phyloP scores from a whole-genome alignment of 495 filamentous ascomycete species.

The Hypoxylon crocopeplum region DNA sequence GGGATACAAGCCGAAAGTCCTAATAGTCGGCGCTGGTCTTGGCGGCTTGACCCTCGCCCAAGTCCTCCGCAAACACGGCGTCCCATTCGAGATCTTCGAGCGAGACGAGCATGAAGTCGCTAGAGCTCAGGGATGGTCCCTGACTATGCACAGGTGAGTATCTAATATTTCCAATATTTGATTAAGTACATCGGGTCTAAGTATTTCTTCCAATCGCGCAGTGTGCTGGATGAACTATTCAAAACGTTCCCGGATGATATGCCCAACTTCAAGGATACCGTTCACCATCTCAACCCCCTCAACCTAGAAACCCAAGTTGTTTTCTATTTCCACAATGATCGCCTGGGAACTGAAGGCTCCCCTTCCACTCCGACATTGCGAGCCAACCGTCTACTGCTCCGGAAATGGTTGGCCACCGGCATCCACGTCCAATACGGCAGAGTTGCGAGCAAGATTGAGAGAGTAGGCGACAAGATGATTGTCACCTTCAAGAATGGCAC shows the following conservation, averaged over 20 bases:
- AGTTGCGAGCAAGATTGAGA: slow-evolving; percentile 30
- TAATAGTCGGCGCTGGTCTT: slow-evolving; percentile 58
- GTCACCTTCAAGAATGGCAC: slow-evolving; percentile 38
- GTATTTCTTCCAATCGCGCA: background rate
- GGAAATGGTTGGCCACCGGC: slow-evolving; percentile 34
- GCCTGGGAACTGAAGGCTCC: slow-evolving; percentile 33
- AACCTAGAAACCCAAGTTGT: slow-evolving; percentile 36
- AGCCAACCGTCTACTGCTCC: slow-evolving; percentile 34
- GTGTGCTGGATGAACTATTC: slow-evolving; percentile 38
- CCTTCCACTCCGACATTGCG: slow-evolving; percentile 27
- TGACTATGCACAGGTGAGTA: slow-evolving; percentile 41
- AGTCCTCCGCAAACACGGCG: slow-evolving; percentile 55
- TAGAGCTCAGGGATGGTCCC: slow-evolving; percentile 44
- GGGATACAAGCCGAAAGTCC: slow-evolving; percentile 41
- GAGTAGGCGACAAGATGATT: slow-evolving; percentile 32
- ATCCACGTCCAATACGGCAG: slow-evolving; percentile 39
- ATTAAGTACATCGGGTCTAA: background rate
- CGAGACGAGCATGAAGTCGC: slow-evolving; percentile 49
- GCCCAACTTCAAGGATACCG: slow-evolving; percentile 39
- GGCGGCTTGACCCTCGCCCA: slow-evolving; percentile 62
- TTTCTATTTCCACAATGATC: slow-evolving; percentile 37
- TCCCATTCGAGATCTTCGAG: slow-evolving; percentile 62
- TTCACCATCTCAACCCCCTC: slow-evolving; percentile 41
- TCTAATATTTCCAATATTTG: background rate
- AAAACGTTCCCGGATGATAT: slow-evolving; percentile 45